Conservation (phyloP, 495 filamentous ascomycete species). For the Neurospora tetraspora region DNA sequence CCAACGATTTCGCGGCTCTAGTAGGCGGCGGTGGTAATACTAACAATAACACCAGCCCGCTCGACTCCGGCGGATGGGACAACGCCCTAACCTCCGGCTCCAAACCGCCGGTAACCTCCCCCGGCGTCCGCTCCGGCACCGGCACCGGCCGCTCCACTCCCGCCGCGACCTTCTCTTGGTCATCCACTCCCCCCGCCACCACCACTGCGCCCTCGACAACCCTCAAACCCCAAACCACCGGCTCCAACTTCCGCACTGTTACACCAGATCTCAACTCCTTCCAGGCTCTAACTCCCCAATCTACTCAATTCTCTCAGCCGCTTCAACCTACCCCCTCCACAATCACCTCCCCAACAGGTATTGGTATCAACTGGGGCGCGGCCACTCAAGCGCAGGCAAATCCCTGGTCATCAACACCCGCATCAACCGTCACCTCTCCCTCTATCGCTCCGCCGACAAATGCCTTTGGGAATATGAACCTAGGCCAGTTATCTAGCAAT, state of each 20-base stretch:
- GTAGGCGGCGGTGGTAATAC: conserved; percentile 54
- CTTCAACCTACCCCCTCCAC: conserved; percentile 24
- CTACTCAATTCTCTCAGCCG: conserved; percentile 45
- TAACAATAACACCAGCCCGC: conserved; percentile 16
- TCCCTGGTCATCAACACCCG: conserved; percentile 25
- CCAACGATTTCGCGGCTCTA: conserved; percentile 74
- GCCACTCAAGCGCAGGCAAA: conserved; percentile 9
- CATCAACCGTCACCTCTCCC: conserved; percentile 6
- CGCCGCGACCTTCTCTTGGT: conserved; percentile 50
- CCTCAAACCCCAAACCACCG: conserved; percentile 17
- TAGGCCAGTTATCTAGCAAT: conserved; percentile 21
- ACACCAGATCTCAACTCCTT: conserved; percentile 44
- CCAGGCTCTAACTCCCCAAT: conserved; percentile 36
- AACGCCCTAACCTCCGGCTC: conserved; percentile 15
- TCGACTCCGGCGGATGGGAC: conserved; percentile 32
- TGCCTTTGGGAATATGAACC: conserved; percentile 23
- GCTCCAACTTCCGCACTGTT: conserved; percentile 40
- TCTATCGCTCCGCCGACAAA: conserved; percentile 5
- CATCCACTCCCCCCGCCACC: conserved; percentile 34
- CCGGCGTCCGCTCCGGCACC: conserved; percentile 4
- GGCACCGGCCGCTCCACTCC: conserved; percentile 18
- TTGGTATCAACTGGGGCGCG: conserved; percentile 26
- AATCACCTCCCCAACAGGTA: conserved; percentile 4
- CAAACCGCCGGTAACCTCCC: conserved; percentile 16
- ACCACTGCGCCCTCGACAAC: conserved; percentile 14